phyloP scores from a whole-genome alignment of 306 rosid genomes.

The Quercus glauca region DNA sequence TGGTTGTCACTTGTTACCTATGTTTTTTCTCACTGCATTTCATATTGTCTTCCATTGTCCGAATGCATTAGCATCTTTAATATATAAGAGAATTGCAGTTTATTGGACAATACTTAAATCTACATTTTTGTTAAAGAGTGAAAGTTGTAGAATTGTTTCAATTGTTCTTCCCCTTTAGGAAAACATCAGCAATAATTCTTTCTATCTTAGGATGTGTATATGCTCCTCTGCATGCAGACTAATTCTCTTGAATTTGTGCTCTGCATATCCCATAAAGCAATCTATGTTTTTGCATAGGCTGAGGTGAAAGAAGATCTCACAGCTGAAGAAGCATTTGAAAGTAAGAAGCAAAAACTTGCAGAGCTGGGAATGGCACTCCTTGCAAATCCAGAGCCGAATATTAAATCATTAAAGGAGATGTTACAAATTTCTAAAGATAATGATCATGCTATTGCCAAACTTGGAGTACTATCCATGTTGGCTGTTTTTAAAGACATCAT shows the following conservation, averaged over 20 bases:
- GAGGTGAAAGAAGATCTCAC: slow-evolving; percentile 82
- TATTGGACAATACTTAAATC: neutral
- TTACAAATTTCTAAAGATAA: slow-evolving; percentile 64
- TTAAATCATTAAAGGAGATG: slow-evolving; percentile 77
- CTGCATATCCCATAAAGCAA: slow-evolving; percentile 8
- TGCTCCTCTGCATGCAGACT: neutral
- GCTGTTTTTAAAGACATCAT: slow-evolving; percentile 89
- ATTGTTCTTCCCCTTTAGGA: neutral
- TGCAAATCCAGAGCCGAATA: slow-evolving; percentile 82
- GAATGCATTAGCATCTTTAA: neutral
- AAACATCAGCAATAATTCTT: neutral
- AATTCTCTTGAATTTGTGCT: slow-evolving; percentile 12
- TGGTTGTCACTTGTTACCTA: neutral
- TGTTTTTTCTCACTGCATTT: neutral
- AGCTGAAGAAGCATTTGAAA: slow-evolving; percentile 80
- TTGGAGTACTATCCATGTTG: slow-evolving; percentile 85
- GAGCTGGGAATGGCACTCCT: slow-evolving; percentile 85
- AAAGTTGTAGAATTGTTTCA: neutral
- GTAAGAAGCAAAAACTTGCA: slow-evolving; percentile 81
- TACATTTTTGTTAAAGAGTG: neutral
- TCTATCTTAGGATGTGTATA: neutral
- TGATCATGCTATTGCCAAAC: slow-evolving; percentile 66
- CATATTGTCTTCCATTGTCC: neutral
- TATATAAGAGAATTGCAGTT: neutral
- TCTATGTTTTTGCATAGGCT: slow-evolving; percentile 49